Conservation (phyloP, 495 filamentous ascomycete genomes). For the Penicillium alfredii region DNA sequence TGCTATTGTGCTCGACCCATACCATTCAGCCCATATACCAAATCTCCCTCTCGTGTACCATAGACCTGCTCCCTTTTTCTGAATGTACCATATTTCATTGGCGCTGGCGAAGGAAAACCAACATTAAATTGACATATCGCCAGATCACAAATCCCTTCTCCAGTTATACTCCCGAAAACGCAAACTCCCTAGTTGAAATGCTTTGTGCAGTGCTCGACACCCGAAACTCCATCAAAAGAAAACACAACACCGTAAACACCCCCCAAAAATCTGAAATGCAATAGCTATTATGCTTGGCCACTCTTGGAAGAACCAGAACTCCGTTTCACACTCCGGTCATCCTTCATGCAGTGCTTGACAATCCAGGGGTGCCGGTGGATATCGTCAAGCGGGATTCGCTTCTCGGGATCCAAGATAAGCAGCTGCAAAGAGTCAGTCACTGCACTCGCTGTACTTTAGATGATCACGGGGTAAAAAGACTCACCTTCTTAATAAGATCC, state of each 20-base stretch:
- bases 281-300: conserved; percentile 26
- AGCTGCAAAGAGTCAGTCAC: conserved; percentile 53
- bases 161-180: conserved; percentile 18
- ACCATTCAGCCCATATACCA: conserved; percentile 6
- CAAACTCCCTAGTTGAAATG: no score
- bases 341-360: conserved; percentile 86
- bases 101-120: conserved; percentile 8
- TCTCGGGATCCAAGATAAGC: conserved; percentile 89
- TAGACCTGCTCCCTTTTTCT: conserved; percentile 16
- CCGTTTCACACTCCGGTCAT: conserved; percentile 54
- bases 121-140: conserved; percentile 19
- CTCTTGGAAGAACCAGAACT: conserved; percentile 38
- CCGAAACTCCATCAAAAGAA: conserved; percentile 11
- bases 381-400: conserved; percentile 83
- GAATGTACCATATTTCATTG: conserved; percentile 26
- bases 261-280: conserved; percentile 18
- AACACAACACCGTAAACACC: conserved; percentile 14
- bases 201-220: no score
- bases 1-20: conserved; percentile 3
- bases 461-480: conserved; percentile 13
- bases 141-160: conserved; percentile 13
- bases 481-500: conserved; percentile 87
- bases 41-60: conserved; percentile 15
- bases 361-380: conserved; percentile 95
- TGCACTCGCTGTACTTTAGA: no score